Evolutionary conservation across 2,329 filamentous ascomycete species (phyloP), one percentile per base, ranked within the genome.

Genomic region (Aspergillus candidus): DNA sequence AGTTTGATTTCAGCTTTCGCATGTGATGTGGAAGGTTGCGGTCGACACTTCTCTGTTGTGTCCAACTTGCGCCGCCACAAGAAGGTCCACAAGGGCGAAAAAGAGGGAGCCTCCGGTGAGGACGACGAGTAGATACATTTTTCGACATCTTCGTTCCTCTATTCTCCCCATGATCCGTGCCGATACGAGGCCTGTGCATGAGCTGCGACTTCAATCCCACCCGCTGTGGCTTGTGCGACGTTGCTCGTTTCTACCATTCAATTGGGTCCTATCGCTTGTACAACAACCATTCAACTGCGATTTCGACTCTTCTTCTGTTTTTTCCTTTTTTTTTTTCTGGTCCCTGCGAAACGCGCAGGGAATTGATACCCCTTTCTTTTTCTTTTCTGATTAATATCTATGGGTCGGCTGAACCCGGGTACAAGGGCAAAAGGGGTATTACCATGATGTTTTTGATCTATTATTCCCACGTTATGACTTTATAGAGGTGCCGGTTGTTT

Each of bases 31-130:
- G 88, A 94, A 62, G 90, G 90, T 38, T 98, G 93, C 63, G 91
- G 91, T 32, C 84, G 93, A 57, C 88, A 95, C 61, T 97, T 98
- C 69, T 97, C 91, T 1, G 93, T 97, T 18, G 93, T 97, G 15
- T 96, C 90, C 35, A 98, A 98, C 66, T 74, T 97, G 44, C 83
- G 93, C 53, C 80, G 93, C 59, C 93, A 98, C 71, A 86, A 88
- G 63, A 97, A 97, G 72, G 91, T 97, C 38, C 93, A 98, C 76
- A 93, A 89, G 70, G 83, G 84, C 46, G 67, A 69, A 45, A 70
- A 68, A 44, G 66, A 68, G 18, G 54, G 52, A 13, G 63, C 55
- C 31, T 69, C 67, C 12, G 60, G 62, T 12, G 67, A 68, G 22
- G 67, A 69, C n/a, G 67, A 70, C 39, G 65, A 69, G 49, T 69